Base-by-base conservation (phyloP, 768 basidiomycete genomes). In the Chalciporus sphaerocephalus region DNA sequence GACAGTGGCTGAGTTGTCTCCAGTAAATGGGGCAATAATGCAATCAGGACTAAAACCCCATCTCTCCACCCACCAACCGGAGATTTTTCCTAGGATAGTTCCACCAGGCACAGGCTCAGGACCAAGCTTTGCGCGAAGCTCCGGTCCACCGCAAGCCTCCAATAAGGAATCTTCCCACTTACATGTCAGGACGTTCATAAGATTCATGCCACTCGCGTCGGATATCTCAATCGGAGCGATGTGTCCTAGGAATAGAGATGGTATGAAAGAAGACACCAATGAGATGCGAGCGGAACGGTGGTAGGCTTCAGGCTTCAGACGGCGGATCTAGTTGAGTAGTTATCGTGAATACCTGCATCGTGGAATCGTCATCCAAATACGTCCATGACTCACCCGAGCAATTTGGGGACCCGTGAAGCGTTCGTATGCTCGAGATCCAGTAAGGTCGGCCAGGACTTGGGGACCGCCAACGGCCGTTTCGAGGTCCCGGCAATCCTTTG, bases 331-430 rank as follows among this genome's bases (percentile, higher is more conserved):
- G 30, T 18, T 33, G n/a, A n/a, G n/a, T n/a, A 17, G 30, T 12
- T 9, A 23, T 17, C 40, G 42, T 49, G 11, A 44, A 17, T 18
- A 44, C 21, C 18, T 20, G 38, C 27, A n/a, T 12, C 18, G 36
- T 15, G 1, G 22, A 22, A n/a, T n/a, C n/a, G n/a, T 15, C 27
- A 28, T 11, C 23, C n/a, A n/a, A 37, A 42, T 10, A 1, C 30
- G 42, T 33, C 32, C 27, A 37, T 20, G 42, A 44, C 74, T 46
- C 47, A 89, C 86, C 65, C 81, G 81, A 42, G 80, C 74, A 51
- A 93, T 91, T 61, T 95, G 92, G 30, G 81, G 79, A 13, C 87
- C 92, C 0, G 91, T 92, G 65, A 95, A 95, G 10, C 92, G 76
- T 58, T 91, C 87, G 58, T 93, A 90, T 1, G 89, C 90, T 38